Base-by-base conservation (phyloP, 1,139 yeast species). In the Blastobotrys indianensis region DNA sequence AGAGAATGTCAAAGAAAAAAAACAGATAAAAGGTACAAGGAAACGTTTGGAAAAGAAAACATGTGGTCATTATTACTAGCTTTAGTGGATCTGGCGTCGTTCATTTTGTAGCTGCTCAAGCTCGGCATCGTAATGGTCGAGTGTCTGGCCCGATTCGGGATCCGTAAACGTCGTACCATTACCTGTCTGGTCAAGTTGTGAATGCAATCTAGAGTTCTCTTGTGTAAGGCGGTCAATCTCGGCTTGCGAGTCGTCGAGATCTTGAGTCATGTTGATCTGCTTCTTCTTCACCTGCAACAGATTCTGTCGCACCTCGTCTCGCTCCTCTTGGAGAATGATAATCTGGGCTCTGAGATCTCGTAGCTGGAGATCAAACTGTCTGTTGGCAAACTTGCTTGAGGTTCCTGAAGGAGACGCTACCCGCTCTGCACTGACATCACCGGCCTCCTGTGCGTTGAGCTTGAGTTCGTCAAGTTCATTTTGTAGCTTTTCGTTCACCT, bases 301-400 rank as follows among this genome's bases (percentile, higher is more conserved):
- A 39, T 52, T 56, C 16, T 80, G 82, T 58, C 84, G 82, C 62
- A 85, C 69, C 57, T 81, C 85, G 60, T 87, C 94, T 55, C 94
- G 76, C 65, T 87, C 96, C 65, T 86, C 92, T 56, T 80, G 82
- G 57, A 83, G 73, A 51, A 87, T 83, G 56, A 76, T 84, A 57
- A 87, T 70, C 61, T 86, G 95, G 1, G 95, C 95, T 57, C 86
- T 85, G 58, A 87, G 70, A 58, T 87, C 95, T 58, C 85, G 80
- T 39, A 87, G 74, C 64, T 82, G 85, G 70, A 86, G 73, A 54
- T 82, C 84, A 59, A 76, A 82, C 55, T 84, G 90, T 35, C 86
- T 86, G 54, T 74, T 77, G 48, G 79, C 72, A 45, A 71, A 76
- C 42, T 67, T 71, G 30, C 70, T 74, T n/a, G 74, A 77, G 32